Conservation (phyloP, 2,329 filamentous ascomycete genomes). For the Camillea tinctor region DNA sequence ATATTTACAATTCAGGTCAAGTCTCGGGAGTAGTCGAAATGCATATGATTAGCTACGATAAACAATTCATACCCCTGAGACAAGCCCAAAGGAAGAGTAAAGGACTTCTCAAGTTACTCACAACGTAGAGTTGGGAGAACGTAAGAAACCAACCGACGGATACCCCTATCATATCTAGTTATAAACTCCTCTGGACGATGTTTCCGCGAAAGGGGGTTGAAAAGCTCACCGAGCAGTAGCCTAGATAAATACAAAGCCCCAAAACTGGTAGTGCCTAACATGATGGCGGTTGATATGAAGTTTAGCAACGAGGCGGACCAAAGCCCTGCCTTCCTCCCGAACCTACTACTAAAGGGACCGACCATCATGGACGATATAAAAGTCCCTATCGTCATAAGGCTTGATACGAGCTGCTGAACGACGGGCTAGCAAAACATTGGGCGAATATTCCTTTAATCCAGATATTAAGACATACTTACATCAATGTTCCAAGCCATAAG, state of each 20-base stretch:
- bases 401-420: slow-evolving; percentile 36
- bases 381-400: slow-evolving; percentile 36
- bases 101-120: no score
- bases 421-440: slow-evolving; percentile 22
- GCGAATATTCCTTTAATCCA: neutral
- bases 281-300: slow-evolving; percentile 29
- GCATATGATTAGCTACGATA: no score
- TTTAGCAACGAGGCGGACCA: slow-evolving; percentile 30
- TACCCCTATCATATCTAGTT: no score
- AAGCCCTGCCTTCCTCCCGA: slow-evolving; percentile 28
- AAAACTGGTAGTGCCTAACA: slow-evolving; percentile 31
- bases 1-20: no score
- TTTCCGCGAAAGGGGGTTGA: neutral
- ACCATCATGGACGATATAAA: slow-evolving; percentile 32
- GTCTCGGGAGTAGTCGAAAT: no score
- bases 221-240: slow-evolving; percentile 27
- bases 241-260: slow-evolving; percentile 32
- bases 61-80: no score
- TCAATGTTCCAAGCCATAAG: slow-evolving; percentile 32
- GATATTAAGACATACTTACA: slow-evolving; percentile 1
- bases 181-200: no score
- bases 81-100: no score
- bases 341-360: slow-evolving; percentile 29
- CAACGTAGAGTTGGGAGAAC: slow-evolving; percentile 38
- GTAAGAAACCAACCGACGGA: slow-evolving; percentile 38